A percentile compares a stretch with the other conserved stretches of the same genome.
Evolutionary conservation across 306 rosid genomes (phyloP).

Genomic region (Fagus crenata): DNA sequence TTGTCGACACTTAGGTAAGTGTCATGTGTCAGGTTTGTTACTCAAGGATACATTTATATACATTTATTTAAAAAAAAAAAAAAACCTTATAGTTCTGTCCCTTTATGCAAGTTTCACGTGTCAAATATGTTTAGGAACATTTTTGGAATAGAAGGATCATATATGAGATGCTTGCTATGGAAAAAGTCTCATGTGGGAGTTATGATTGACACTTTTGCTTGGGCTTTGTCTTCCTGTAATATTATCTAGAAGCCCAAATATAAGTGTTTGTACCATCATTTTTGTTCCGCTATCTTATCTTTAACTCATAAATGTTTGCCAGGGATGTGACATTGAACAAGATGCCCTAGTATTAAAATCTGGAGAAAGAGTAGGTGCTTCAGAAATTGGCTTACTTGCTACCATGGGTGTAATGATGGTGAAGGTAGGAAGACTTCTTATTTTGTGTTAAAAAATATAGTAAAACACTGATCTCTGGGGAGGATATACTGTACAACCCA

Average conservation of each 20-base stretch:
- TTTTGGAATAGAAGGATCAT: background rate
- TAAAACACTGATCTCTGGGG: background rate
- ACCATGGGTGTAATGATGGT: constrained; percentile 71
- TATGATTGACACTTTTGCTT: background rate
- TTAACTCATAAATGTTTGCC: constrained; percentile 30
- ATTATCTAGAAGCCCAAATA: background rate
- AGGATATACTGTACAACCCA: background rate
- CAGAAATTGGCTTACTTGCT: constrained; percentile 96
- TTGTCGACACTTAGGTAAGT: no score
- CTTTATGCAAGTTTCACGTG: background rate
- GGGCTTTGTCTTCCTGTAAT: background rate
- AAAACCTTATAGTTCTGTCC: background rate
- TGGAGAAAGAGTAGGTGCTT: constrained; percentile 80
- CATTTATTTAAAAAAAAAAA: no score
- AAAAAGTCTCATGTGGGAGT: background rate
- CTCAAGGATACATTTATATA: no score
- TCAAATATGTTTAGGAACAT: background rate
- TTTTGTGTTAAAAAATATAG: constrained; percentile 16
- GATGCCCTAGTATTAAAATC: constrained; percentile 62
- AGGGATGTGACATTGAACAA: constrained; percentile 82
- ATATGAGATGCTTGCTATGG: background rate
- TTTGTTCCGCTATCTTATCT: background rate
- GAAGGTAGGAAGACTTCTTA: constrained; percentile 49
- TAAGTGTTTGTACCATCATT: background rate
- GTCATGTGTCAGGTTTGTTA: no score